Evolutionary conservation across 2,329 filamentous ascomycete species (phyloP).

Genomic region (Monosporascus sp.): DNA sequence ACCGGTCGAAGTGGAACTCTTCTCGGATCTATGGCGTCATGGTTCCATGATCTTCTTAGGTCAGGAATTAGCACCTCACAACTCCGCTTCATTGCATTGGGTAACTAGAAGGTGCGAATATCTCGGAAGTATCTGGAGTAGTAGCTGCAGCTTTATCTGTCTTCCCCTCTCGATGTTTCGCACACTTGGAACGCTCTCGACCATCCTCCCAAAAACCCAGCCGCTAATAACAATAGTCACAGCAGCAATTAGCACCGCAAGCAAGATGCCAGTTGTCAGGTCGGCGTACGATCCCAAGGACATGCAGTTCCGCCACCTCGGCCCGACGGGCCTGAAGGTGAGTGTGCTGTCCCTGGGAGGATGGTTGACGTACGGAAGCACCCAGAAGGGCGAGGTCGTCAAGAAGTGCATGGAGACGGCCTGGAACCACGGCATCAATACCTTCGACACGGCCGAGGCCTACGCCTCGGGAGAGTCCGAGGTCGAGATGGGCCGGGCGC

Average conservation of each 20-base stretch:
- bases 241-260: neutral
- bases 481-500: slow-evolving; percentile 45
- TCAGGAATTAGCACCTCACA: no score
- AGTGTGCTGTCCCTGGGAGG: slow-evolving; percentile 36
- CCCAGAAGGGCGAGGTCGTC: slow-evolving; percentile 32
- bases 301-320: slow-evolving; percentile 40
- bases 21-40: no score
- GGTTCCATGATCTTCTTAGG: no score
- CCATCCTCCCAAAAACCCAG: slow-evolving; percentile 4
- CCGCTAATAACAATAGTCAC: slow-evolving; percentile 12
- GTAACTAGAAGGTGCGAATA: no score
- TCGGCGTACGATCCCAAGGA: slow-evolving; percentile 24
- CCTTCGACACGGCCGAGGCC: slow-evolving; percentile 49
- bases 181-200: slow-evolving; percentile 2
- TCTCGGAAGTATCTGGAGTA: no score
- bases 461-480: slow-evolving; percentile 45
- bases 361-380: slow-evolving; percentile 26
- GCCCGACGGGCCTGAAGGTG: slow-evolving; percentile 38
- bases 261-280: slow-evolving; percentile 16
- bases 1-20: no score
- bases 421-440: slow-evolving; percentile 49
- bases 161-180: slow-evolving; percentile 10
- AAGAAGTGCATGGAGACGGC: slow-evolving; percentile 42
- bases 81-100: no score
- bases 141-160: neutral